phyloP scores from a whole-genome alignment of 2,329 filamentous ascomycete species.

The Hortaea sp. region DNA sequence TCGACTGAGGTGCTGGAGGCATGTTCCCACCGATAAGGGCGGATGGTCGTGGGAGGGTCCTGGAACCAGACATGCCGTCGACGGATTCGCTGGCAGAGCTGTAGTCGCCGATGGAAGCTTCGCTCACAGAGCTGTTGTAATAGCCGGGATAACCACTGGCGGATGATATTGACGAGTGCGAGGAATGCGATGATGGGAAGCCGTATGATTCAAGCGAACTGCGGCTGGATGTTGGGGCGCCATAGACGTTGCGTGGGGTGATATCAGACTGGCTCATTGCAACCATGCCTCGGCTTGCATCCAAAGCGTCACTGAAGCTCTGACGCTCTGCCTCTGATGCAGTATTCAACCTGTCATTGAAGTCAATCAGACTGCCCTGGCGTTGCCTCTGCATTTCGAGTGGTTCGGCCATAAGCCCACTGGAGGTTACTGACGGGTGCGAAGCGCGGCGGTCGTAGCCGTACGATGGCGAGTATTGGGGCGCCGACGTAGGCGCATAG shows the following conservation, averaged over 20 bases:
- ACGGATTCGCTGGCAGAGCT: slow-evolving; percentile 82
- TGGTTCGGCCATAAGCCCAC: slow-evolving; percentile 38
- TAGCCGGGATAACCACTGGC: slow-evolving; percentile 71
- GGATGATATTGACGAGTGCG: slow-evolving; percentile 81
- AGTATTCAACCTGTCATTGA: slow-evolving; percentile 46
- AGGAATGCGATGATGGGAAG: slow-evolving; percentile 75
- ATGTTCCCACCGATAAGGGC: slow-evolving; percentile 52
- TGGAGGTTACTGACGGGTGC: slow-evolving; percentile 66
- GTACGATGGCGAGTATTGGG: slow-evolving; percentile 60
- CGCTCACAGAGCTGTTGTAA: slow-evolving; percentile 70
- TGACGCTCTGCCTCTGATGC: slow-evolving; percentile 48
- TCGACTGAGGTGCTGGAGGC: slow-evolving; percentile 81
- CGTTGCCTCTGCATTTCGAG: slow-evolving; percentile 38
- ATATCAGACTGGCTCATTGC: slow-evolving; percentile 79
- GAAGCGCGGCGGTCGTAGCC: slow-evolving; percentile 62
- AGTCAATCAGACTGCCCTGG: slow-evolving; percentile 57
- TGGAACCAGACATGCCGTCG: slow-evolving; percentile 59
- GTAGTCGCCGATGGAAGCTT: slow-evolving; percentile 83
- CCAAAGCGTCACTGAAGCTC: slow-evolving; percentile 78
- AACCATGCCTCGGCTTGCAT: slow-evolving; percentile 88
- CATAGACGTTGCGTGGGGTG: slow-evolving; percentile 83
- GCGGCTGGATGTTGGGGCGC: slow-evolving; percentile 50
- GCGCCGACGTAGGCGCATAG: slow-evolving; percentile 57
- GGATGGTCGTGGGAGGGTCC: slow-evolving; percentile 73
- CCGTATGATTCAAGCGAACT: slow-evolving; percentile 80